These are phyloP conservation scores for Dactylella cylindrospora DNA, from an alignment of 2,329 filamentous ascomycete species.

Conservation along the genomic window DNA sequence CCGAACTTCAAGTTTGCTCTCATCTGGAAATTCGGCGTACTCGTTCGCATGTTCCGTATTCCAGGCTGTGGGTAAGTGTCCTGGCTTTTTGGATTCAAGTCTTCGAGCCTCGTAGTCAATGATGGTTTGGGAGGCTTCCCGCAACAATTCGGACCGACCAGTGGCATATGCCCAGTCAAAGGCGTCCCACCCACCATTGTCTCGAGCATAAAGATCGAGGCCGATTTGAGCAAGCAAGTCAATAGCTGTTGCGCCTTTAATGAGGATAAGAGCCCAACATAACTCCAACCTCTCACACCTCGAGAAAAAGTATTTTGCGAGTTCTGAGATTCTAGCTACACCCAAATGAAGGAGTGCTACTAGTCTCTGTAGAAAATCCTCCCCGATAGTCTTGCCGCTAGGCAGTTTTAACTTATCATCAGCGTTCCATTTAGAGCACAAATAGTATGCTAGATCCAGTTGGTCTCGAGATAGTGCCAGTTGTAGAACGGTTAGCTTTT, in stretches of 20 bases:
- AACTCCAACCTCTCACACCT: too few relatives aligned
- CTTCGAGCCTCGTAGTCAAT: constrained; percentile 5
- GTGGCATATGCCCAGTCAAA: constrained; percentile 28
- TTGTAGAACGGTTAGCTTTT: too few relatives aligned
- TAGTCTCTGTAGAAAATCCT: too few relatives aligned
- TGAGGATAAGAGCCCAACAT: too few relatives aligned
- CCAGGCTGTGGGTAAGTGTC: not conserved
- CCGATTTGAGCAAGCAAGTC: not conserved
- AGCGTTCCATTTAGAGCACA: too few relatives aligned
- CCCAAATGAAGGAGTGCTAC: too few relatives aligned
- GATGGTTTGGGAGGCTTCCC: constrained; percentile 2
- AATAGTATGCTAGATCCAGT: too few relatives aligned
- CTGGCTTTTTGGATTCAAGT: not conserved
- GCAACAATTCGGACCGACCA: not conserved
- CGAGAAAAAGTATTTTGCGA: not conserved
- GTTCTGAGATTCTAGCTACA: not conserved
- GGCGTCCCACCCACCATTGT: constrained; percentile 16
- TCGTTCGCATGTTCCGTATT: not conserved
- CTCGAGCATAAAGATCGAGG: not conserved
- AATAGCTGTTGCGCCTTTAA: not conserved
- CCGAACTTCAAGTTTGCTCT: not conserved
- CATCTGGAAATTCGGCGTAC: constrained; percentile 3
- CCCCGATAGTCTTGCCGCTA: too few relatives aligned
- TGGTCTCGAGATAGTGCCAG: too few relatives aligned
- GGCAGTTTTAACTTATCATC: too few relatives aligned